phyloP scores from a whole-genome alignment of 129 eudicot species.

The Sambucus nigra region DNA sequence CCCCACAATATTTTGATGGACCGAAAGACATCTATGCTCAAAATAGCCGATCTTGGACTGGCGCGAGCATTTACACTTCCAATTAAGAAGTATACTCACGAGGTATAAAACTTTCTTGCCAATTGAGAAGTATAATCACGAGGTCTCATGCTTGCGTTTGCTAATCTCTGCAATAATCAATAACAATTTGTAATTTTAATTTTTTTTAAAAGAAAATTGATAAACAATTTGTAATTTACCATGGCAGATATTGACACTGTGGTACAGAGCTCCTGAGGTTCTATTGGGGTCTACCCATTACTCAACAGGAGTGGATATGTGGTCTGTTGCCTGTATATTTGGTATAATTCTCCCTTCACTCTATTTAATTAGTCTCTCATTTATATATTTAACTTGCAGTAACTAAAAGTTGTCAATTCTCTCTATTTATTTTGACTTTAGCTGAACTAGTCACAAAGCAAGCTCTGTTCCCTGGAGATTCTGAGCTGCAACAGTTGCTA shows the following conservation, averaged over 20 bases:
- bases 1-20: slow-evolving; percentile 99
- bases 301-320: slow-evolving; percentile 87
- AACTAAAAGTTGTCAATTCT: not conserved
- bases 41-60: slow-evolving; percentile 88
- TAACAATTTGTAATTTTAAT: no score
- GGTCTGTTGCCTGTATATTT: slow-evolving; percentile 98
- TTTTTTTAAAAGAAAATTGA: no score
- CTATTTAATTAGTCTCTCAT: not conserved
- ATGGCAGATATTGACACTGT: slow-evolving; percentile 81
- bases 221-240: not conserved
- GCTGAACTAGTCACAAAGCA: slow-evolving; percentile 78
- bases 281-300: slow-evolving; percentile 94
- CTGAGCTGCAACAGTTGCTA: slow-evolving; percentile 86
- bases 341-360: slow-evolving; percentile 26
- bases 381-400: not conserved
- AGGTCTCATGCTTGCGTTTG: no score
- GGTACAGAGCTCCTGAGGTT: slow-evolving; percentile 99
- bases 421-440: slow-evolving; percentile 10
- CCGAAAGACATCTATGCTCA: slow-evolving; percentile 55
- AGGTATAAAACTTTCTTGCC: slow-evolving; percentile 31
- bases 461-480: slow-evolving; percentile 81
- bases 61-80: slow-evolving; percentile 79
- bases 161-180: no score
- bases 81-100: slow-evolving; percentile 86
- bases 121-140: no score